phyloP scores from a whole-genome alignment of 495 filamentous ascomycete species.

The Cetradonia linearis region DNA sequence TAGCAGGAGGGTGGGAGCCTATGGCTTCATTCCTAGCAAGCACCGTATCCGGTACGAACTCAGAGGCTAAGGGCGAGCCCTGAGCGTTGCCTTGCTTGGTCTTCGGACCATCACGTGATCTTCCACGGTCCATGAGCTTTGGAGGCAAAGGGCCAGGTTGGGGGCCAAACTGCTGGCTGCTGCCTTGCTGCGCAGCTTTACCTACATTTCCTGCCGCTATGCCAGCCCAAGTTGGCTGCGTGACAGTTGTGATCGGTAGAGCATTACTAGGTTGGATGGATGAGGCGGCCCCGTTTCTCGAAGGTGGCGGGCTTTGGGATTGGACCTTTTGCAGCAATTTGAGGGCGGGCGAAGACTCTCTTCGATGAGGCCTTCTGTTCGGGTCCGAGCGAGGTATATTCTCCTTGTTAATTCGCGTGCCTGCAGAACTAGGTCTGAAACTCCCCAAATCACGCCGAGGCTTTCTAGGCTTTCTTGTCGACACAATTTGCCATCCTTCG shows the following conservation, averaged over 20 bases:
- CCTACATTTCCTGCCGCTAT: constrained; percentile 28
- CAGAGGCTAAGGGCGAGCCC: constrained; percentile 31
- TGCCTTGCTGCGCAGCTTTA: constrained; percentile 27
- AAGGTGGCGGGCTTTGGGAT: constrained; percentile 29
- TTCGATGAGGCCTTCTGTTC: constrained; percentile 16
- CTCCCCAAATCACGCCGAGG: constrained; percentile 29
- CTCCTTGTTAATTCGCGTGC: constrained; percentile 28
- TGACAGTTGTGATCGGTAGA: background rate
- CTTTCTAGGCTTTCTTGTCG: constrained; percentile 24
- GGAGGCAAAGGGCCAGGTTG: constrained; percentile 19
- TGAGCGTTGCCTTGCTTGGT: constrained; percentile 26
- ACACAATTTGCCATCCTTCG: constrained; percentile 35
- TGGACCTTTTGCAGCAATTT: constrained; percentile 35
- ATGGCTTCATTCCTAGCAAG: background rate
- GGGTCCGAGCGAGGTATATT: constrained; percentile 26
- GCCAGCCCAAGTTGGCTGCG: constrained; percentile 23
- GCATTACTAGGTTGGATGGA: constrained; percentile 14
- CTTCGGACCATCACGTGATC: constrained; percentile 33
- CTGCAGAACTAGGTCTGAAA: constrained; percentile 30
- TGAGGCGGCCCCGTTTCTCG: constrained; percentile 12
- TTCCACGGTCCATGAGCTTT: constrained; percentile 27
- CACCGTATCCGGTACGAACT: constrained; percentile 26
- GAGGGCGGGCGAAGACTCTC: constrained; percentile 32
- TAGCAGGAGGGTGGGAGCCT: constrained; percentile 16
- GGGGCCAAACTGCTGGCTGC: constrained; percentile 22